phyloP scores from a whole-genome alignment of 2,329 filamentous ascomycete species.

The Aspergillus tubingensis region DNA sequence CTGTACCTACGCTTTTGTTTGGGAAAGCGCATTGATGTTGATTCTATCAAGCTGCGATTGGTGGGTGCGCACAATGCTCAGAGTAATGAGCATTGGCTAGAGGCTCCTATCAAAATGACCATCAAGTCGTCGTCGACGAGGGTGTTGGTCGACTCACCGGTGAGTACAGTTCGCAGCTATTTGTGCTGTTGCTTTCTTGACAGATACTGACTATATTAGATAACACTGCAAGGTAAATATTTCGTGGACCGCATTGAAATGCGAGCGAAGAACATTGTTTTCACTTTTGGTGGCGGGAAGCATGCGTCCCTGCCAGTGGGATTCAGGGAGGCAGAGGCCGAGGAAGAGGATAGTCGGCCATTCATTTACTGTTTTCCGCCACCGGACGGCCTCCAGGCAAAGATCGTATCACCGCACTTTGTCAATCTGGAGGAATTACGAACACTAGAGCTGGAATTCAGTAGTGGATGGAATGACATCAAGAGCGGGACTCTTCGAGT shows the following conservation, averaged over 20 bases:
- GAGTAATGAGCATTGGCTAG: conserved; percentile 68
- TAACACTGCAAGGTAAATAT: conserved; percentile 65
- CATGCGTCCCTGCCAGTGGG: conserved; percentile 35
- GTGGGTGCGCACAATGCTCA: conserved; percentile 51
- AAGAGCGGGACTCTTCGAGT: conserved; percentile 52
- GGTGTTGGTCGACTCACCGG: conserved; percentile 52
- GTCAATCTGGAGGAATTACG: conserved; percentile 80
- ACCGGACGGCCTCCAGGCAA: conserved; percentile 67
- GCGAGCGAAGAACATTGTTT: conserved; percentile 42
- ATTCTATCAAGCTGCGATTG: conserved; percentile 66
- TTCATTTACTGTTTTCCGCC: conserved; percentile 74
- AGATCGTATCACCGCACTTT: conserved; percentile 65
- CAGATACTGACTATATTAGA: conserved; percentile 23
- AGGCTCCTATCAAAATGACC: conserved; percentile 48
- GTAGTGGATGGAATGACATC: conserved; percentile 72
- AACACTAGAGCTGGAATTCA: conserved; percentile 71
- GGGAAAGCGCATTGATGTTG: conserved; percentile 67
- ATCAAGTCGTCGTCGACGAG: conserved; percentile 60
- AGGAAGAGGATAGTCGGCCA: conserved; percentile 54
- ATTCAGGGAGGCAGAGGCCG: conserved; percentile 36
- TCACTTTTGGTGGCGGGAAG: conserved; percentile 34
- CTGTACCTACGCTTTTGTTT: conserved; percentile 72
- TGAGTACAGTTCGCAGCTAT: conserved; percentile 34
- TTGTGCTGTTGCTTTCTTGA: neutral
- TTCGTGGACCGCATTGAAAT: conserved; percentile 72